Evolutionary conservation across 1,284 basidiomycete species (phyloP), one percentile per base, ranked within the genome.

Genomic region (Trichosporon asahii): DNA sequence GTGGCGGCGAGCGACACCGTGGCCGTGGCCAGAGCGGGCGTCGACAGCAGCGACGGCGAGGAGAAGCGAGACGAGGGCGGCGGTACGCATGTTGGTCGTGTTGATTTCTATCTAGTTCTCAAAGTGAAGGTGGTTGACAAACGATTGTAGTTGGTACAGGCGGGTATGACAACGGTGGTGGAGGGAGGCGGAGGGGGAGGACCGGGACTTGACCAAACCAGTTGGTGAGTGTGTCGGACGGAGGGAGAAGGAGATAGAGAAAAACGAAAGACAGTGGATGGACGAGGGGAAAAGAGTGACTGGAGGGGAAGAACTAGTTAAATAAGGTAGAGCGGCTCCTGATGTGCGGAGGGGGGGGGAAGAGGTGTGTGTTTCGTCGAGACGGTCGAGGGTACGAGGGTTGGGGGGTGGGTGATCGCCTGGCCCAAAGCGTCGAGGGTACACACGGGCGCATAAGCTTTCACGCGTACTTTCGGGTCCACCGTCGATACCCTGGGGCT

Each of bases 131-230:
- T 29, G 55, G 40, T 6, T 18, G 66, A 46, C 37, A 67, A 63
- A 67, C 25, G 66, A 67, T 23, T 25, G 55, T 44, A 57, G 57
- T 25, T 57, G n/a, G 21, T 67, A 31, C 35, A 61, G 35, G 66
- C 29, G 37, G 23, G 55, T 14, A 53, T 21, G 66, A 68, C 55
- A 23, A 49, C 27, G 60, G 35, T 27, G 64, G 14, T 60, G 11
- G 57, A 61, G 57, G 57, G 21, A 29, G 49, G 21, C n/a, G 14
- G 66, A 67, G 12, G 15, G 66, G 35, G n/a, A n/a, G 8, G 14
- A 21, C 27, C 40, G 40, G 27, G 46, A 15, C 18, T 21, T 21
- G 44, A 49, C 25, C n/a, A 33, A 66, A 21, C 44, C 29, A 53
- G 31, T 49, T 64, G 63, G 63, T 27, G 35, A n/a, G 31, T 25